These are phyloP conservation scores for Raphanus sativus DNA, from an alignment of 345 rosid species.

Conservation along the genomic window DNA sequence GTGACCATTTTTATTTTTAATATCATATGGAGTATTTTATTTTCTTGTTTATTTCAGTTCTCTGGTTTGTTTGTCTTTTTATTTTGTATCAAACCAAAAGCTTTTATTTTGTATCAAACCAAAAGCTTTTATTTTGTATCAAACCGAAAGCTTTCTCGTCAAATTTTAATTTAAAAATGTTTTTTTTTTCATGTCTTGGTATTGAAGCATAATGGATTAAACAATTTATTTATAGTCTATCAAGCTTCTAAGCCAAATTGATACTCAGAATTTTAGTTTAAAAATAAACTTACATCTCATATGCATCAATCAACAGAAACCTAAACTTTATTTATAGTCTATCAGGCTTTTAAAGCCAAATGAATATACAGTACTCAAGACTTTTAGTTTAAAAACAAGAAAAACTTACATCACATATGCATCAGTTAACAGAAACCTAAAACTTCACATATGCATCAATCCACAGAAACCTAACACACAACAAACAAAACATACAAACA, in stretches of 20 bases:
- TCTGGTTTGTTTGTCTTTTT: not conserved
- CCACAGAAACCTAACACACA: conserved; percentile 26
- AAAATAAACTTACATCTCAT: no score
- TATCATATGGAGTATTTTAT: not conserved
- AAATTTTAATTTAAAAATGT: not conserved
- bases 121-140: no score
- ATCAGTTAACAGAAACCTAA: no score
- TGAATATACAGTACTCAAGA: no score
- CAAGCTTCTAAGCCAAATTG: no score
- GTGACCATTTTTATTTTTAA: not conserved
- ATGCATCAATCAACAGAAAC: no score
- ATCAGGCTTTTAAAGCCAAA: not conserved
- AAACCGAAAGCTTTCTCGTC: not conserved
- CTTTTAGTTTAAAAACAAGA: no score
- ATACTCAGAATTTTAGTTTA: no score
- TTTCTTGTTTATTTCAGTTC: not conserved
- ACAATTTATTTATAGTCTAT: no score
- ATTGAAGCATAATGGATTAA: no score
- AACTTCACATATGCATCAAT: not conserved
- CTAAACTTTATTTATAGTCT: not conserved
- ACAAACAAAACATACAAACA: not conserved
- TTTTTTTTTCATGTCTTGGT: not conserved
- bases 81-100: not conserved
- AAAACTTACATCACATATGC: no score
- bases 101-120: no score